Evolutionary conservation across 2,329 filamentous ascomycete genomes (phyloP), one percentile per base, ranked within the genome.

Genomic region (Claviceps sorghi): DNA sequence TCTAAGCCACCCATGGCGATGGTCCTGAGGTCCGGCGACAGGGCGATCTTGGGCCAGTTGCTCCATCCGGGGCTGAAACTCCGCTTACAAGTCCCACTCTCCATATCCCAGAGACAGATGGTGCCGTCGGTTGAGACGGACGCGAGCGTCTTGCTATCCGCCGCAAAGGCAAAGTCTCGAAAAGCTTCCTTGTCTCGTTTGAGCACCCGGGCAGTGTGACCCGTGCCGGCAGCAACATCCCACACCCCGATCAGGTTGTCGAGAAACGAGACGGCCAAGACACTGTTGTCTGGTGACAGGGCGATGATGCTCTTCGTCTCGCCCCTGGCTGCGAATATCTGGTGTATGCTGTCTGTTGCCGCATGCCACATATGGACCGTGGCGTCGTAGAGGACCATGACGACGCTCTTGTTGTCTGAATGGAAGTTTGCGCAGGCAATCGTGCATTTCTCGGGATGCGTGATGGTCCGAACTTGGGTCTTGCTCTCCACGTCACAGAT

Each of bases 31-130:
- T 55, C 53, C 26, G 53, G 53, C 9, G 53, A 55, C 11, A 55
- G 34, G n/a, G 53, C 53, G 34, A 55, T 55, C 11, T 49, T 55
- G 40, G 53, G 53, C 53, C 53, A 55, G 36, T 55, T 55, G 41
- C 51, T 55, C 53, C 53, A 55, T 36, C 53, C 53, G 17, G 53
- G 53, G 36, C 53, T 55, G 34, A 55, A 55, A 48, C 48, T 53
- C 36, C 41, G 48, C 44, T 47, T 43, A 22, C 53, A 55, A 34
- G 41, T 53, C 29, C 51, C 53, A 42, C 51, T 55, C 48, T 51
- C 51, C 11, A 55, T 50, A 8, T 55, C 53, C 53, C 53, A 55
- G 10, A 55, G 40, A 22, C 53, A 53, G 29, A 55, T 51, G 3
- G 53, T 55, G 40, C 53, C 53, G 22, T 55, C 51, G 13, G 48